Evolutionary conservation across 768 basidiomycete species (phyloP).

Genomic region (Hericium erinaceus): DNA sequence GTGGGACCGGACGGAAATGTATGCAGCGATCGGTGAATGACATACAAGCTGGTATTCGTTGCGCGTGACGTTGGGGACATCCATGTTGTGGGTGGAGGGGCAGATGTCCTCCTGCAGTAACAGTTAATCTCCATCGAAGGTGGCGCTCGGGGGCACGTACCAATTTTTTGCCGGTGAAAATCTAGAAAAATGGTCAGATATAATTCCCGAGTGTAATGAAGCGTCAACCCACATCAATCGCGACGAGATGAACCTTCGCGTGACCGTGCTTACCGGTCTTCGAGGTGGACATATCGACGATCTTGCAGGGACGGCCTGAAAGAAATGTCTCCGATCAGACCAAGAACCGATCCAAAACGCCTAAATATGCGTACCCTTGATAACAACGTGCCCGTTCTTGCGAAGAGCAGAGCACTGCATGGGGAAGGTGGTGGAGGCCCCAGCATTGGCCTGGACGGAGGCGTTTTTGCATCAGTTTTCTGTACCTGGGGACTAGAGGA

Average conservation of each 20-base stretch:
- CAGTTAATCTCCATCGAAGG: conserved; percentile 1
- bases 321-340: not conserved
- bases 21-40: conserved; percentile 4
- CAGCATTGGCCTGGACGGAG: conserved; percentile 47
- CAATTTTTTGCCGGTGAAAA: conserved; percentile 97
- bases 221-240: conserved; percentile 69
- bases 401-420: conserved; percentile 96
- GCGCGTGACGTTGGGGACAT: conserved; percentile 89
- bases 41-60: conserved; percentile 85
- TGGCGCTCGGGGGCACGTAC: conserved; percentile 35
- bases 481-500: conserved; percentile 6
- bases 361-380: conserved; percentile 42
- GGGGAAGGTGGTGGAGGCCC: conserved; percentile 73
- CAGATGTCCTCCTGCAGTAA: conserved; percentile 75
- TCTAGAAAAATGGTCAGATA: conserved; percentile 38
- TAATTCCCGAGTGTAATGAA: not conserved
- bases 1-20: not conserved
- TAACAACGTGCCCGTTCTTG: conserved; percentile 78
- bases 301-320: conserved; percentile 13
- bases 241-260: conserved; percentile 97
- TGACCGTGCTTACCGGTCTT: conserved; percentile 97
- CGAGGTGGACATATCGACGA: conserved; percentile 16
- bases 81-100: conserved; percentile 99
- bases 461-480: not conserved
- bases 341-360: not conserved